Conservation (phyloP, 2,329 filamentous ascomycete species). For the Thielaviopsis populi region DNA sequence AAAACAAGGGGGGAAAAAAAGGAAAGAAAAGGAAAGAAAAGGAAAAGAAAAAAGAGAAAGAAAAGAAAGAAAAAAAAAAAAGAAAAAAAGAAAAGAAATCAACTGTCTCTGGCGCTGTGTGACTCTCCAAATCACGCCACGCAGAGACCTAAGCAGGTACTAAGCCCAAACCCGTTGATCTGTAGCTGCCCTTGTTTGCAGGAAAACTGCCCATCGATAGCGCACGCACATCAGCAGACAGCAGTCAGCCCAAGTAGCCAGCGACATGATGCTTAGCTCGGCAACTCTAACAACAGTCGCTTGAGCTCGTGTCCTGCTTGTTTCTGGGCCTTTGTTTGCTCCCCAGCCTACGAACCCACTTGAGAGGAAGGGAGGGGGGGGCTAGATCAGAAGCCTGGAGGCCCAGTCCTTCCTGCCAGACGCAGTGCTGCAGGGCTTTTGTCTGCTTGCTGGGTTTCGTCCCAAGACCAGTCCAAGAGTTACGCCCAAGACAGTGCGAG, state of each 20-base stretch:
- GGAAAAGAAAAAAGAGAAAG: too few relatives aligned
- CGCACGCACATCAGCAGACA: too few relatives aligned
- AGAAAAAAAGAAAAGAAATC: background rate
- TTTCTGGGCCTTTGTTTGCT: background rate
- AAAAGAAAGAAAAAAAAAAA: background rate
- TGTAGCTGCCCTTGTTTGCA: background rate
- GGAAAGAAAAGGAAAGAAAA: background rate
- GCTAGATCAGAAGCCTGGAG: too few relatives aligned
- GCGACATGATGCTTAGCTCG: background rate
- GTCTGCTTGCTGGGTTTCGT: background rate
- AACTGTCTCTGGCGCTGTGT: background rate
- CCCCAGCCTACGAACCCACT: background rate
- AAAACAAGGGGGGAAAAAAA: too few relatives aligned
- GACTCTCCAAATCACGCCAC: background rate
- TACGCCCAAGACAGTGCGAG: background rate
- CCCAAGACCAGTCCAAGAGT: background rate
- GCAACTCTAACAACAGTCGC: constrained; percentile 2
- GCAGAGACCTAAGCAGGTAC: background rate
- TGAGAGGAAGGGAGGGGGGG: too few relatives aligned
- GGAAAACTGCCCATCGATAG: too few relatives aligned
- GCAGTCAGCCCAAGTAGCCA: background rate
- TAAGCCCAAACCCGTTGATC: background rate
- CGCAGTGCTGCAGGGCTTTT: too few relatives aligned
- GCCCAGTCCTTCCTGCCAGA: too few relatives aligned
- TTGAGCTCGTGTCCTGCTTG: background rate